These are phyloP conservation scores for Proliferodiscus dingleyae DNA, from an alignment of 2,329 filamentous ascomycete species.

Conservation along the genomic window DNA sequence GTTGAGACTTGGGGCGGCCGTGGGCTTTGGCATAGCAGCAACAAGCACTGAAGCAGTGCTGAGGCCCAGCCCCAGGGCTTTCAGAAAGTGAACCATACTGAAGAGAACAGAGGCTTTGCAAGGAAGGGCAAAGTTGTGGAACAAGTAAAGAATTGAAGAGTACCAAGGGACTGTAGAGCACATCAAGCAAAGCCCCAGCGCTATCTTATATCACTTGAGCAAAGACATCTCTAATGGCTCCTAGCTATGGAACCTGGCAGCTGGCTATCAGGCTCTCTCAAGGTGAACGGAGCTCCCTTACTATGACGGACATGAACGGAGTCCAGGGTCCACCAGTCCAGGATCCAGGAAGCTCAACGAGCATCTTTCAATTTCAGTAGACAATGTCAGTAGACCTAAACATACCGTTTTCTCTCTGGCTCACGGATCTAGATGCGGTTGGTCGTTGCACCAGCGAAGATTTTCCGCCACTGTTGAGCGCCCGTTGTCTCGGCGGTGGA, in stretches of 20 bases:
- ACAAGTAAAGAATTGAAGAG: conserved; percentile 5
- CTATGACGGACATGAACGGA: too few relatives aligned
- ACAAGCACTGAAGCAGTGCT: conserved; percentile 18
- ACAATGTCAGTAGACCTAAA: neutral
- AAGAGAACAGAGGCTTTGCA: neutral
- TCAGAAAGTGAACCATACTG: conserved; percentile 22
- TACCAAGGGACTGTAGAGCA: conserved; percentile 6
- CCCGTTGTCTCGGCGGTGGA: neutral
- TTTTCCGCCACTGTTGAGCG: neutral
- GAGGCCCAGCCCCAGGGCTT: conserved; percentile 21
- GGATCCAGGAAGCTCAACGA: neutral
- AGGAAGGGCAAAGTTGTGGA: conserved; percentile 1
- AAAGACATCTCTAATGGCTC: neutral
- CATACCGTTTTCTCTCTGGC: neutral
- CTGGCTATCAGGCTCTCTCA: too few relatives aligned
- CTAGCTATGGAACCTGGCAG: neutral
- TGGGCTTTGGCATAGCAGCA: conserved; percentile 18
- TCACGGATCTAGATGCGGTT: too few relatives aligned
- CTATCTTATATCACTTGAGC: conserved; percentile 5
- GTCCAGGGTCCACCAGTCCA: neutral
- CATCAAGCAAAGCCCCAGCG: conserved; percentile 1
- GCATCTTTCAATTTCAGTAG: too few relatives aligned
- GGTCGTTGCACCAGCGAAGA: neutral
- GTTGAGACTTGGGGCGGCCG: conserved; percentile 20
- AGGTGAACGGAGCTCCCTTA: too few relatives aligned